Evolutionary conservation across 2,329 filamentous ascomycete genomes (phyloP).

Genomic region (Phyllosticta citribraziliensis): DNA sequence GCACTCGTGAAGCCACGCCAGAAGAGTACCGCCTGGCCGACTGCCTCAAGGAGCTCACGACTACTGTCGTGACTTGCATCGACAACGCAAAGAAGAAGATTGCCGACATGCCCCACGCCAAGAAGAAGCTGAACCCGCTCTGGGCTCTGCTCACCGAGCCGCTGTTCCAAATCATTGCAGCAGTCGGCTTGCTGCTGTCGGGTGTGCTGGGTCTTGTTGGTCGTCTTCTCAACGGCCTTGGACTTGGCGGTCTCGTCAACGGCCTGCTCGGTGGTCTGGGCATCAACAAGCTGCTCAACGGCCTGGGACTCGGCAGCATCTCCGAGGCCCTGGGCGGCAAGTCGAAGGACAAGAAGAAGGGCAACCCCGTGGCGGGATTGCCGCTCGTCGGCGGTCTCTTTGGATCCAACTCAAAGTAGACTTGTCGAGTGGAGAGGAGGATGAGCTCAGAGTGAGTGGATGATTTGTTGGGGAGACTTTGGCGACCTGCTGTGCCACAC

Average conservation of each 20-base stretch:
- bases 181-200: conserved; percentile 70
- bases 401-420: conserved; percentile 30
- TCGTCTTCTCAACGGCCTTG: conserved; percentile 67
- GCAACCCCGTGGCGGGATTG: conserved; percentile 27
- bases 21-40: conserved; percentile 83
- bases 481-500: not conserved
- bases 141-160: conserved; percentile 78
- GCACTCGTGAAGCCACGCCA: conserved; percentile 63
- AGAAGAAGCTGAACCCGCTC: conserved; percentile 88
- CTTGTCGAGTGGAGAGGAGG: not conserved
- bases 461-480: not conserved
- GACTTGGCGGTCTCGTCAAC: conserved; percentile 72
- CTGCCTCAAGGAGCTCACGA: conserved; percentile 74
- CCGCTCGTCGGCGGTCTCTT: conserved; percentile 40
- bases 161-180: conserved; percentile 84
- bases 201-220: conserved; percentile 82
- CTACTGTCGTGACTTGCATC: conserved; percentile 70
- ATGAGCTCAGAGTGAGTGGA: not conserved
- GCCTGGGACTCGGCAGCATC: conserved; percentile 54
- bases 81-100: conserved; percentile 84
- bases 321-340: conserved; percentile 44
- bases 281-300: conserved; percentile 62
- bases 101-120: conserved; percentile 83
- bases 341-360: conserved; percentile 44
- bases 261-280: conserved; percentile 68